These are phyloP conservation scores for Trichoderma sp. DNA, from an alignment of 2,329 filamentous ascomycete species.

Conservation along the genomic window DNA sequence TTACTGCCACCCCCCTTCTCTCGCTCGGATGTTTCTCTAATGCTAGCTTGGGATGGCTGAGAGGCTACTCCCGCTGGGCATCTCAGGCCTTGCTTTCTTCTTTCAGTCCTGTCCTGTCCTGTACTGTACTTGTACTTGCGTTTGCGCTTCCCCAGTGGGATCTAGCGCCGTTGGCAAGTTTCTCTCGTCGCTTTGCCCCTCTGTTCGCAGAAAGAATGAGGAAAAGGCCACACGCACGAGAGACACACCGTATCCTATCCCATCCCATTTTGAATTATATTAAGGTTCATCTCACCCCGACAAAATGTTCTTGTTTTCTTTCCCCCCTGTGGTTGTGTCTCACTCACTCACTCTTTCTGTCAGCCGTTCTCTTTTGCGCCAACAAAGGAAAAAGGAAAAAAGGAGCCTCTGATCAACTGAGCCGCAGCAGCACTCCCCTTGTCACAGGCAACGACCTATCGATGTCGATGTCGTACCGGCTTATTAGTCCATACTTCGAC, in stretches of 20 bases:
- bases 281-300: slow-evolving; percentile 21
- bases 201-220: background rate
- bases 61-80: slow-evolving; percentile 15
- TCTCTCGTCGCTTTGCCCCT: slow-evolving; percentile 9
- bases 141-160: slow-evolving; percentile 20
- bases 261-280: slow-evolving; percentile 20
- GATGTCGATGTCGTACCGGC: slow-evolving; percentile 13
- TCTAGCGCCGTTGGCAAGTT: slow-evolving; percentile 13
- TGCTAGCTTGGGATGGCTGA: slow-evolving; percentile 15
- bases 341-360: background rate
- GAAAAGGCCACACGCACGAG: slow-evolving; percentile 9
- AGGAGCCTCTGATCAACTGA: background rate
- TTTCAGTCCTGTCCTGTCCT: background rate
- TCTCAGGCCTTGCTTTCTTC: background rate
- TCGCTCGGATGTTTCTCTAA: slow-evolving; percentile 6
- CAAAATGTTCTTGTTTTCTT: background rate
- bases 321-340: background rate
- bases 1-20: slow-evolving; percentile 14
- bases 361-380: background rate
- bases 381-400: background rate
- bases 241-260: slow-evolving; percentile 6
- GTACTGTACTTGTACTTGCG: background rate
- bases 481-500: background rate
- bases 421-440: background rate
- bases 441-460: slow-evolving; percentile 3